Evolutionary conservation across 257 asterid genomes (phyloP).

Genomic region (Scutellaria baicalensis): DNA sequence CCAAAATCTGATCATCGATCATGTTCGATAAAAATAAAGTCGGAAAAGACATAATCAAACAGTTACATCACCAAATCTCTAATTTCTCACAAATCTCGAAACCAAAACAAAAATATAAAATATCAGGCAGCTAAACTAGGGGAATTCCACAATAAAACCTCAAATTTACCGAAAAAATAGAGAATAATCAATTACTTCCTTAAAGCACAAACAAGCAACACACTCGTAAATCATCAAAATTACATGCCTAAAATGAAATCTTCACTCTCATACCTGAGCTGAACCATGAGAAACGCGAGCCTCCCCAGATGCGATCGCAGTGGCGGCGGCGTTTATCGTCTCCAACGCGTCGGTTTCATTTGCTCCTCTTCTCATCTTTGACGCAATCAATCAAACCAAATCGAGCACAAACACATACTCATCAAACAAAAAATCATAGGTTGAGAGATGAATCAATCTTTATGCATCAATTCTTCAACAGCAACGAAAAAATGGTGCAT

Average conservation of each 20-base stretch:
- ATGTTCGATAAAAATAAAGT: not conserved
- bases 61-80: constrained; percentile 21
- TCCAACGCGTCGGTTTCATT: constrained; percentile 49
- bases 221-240: constrained; percentile 10
- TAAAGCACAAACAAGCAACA: not conserved
- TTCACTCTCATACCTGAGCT: constrained; percentile 38
- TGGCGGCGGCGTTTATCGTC: constrained; percentile 90
- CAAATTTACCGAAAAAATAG: not conserved
- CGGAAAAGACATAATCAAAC: not conserved
- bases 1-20: not conserved
- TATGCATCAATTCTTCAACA: not conserved
- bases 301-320: constrained; percentile 73
- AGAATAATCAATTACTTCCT: not conserved
- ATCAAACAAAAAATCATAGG: not conserved
- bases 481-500: constrained; percentile 1
- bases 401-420: constrained; percentile 15
- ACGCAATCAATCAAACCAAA: constrained; percentile 18
- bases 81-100: not conserved
- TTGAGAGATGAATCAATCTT: not conserved
- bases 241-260: not conserved
- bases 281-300: constrained; percentile 50
- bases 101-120: not conserved
- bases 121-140: not conserved
- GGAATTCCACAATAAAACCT: not conserved
- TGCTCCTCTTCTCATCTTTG: constrained; percentile 48